Conservation (phyloP, 768 basidiomycete species). For the Hemileccinum rubropunctum region DNA sequence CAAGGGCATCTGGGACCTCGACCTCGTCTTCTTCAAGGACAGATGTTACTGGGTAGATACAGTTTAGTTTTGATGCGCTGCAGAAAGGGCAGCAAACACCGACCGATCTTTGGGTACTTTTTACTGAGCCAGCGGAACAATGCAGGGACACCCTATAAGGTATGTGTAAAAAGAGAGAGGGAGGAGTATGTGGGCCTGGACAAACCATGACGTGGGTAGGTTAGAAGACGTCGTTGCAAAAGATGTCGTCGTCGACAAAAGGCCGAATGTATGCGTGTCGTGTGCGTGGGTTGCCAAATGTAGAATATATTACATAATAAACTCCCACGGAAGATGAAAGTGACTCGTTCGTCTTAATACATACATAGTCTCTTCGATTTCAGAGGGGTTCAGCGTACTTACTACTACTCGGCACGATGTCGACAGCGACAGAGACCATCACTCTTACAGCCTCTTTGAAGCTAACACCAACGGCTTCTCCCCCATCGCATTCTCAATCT, state of each 20-base stretch:
- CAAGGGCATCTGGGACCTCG: conserved; percentile 64
- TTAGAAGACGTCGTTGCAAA: not conserved
- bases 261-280: not conserved
- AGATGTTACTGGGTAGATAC: conserved; percentile 50
- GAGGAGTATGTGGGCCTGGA: not conserved
- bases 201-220: conserved; percentile 20
- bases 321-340: conserved; percentile 15
- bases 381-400: not conserved
- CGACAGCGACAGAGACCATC: conserved; percentile 25
- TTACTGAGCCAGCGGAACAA: conserved; percentile 98
- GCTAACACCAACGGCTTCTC: conserved; percentile 6
- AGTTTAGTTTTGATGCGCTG: not conserved
- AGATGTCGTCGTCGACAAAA: conserved; percentile 1
- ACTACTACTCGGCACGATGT: conserved; percentile 12
- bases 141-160: conserved; percentile 87
- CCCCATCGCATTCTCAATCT: too few species aligned
- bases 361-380: too few species aligned
- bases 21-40: conserved; percentile 85
- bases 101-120: conserved; percentile 97
- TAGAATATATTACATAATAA: conserved; percentile 13
- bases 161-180: conserved; percentile 7
- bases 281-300: conserved; percentile 7
- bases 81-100: conserved; percentile 23
- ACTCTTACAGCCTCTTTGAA: conserved; percentile 16
- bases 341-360: conserved; percentile 16